Base-by-base conservation (phyloP, 208 protist species). In the Borovskyia barvae region DNA sequence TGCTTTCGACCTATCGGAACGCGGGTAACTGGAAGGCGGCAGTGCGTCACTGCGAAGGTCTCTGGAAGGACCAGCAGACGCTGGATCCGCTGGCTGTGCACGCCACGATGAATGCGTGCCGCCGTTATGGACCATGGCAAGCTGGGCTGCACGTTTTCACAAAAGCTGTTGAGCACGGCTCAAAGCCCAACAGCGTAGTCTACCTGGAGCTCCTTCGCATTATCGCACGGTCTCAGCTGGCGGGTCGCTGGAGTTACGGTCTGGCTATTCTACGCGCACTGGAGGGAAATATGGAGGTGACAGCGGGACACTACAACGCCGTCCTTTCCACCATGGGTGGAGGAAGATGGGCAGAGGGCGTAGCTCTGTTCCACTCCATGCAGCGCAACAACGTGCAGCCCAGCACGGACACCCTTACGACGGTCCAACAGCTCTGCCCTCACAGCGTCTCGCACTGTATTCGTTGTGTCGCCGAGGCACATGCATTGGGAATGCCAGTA, bases 271-370 rank as follows among this genome's bases (percentile, higher is more conserved):
- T 91, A 28, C 36, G 67, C 5, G 82, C 79, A 5, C 63, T 92
- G 33, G 51, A 80, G 25, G 80, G 73, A 6, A 79, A 70, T 24
- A 54, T 83, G 8, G 85, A 93, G 30, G 42, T 86, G 28, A 95
- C 85, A 2, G 89, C 85, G 15, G 89, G 89, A 14, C 81, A 88
- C 59, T 95, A 85, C 67, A 95, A 95, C 66, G 78, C 89, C 11
- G 80, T 80, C 9, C 57, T 95, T 11, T 46, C 75, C 19, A 88
- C 83, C 36, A 69, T 95, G 67, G 69, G 75, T 2, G 79, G 79
- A 20, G 51, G 56, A 0, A 52, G 50, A 22, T 92, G 80, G 85
- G 46, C 68, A 47, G 77, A 81, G 53, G 85, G 78, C 19, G 61
- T 91, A 5, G 39, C 54, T 35, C 59, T 95, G 20, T 95, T 84